These are phyloP conservation scores for Arabidopsis lyrata DNA, from an alignment of 441 rosid genomes.

Conservation along the genomic window DNA sequence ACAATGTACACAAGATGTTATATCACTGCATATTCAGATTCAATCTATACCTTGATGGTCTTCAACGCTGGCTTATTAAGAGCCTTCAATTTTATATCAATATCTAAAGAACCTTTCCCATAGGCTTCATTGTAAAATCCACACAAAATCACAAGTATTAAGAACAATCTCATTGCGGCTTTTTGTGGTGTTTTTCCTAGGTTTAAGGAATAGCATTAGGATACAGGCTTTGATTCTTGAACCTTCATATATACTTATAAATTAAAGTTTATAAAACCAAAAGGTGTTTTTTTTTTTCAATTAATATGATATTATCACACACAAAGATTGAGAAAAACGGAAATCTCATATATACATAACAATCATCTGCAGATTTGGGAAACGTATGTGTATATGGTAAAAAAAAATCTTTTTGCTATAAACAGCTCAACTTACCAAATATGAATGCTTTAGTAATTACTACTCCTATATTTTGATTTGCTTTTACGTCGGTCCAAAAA, in stretches of 20 bases:
- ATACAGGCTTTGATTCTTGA: too few relatives aligned
- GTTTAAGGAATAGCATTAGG: neutral
- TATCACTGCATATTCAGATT: neutral
- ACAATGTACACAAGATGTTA: neutral
- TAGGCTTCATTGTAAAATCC: constrained; percentile 33
- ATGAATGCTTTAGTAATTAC: constrained; percentile 13
- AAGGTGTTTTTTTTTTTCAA: neutral
- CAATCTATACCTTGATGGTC: constrained; percentile 46
- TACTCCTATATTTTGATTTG: neutral
- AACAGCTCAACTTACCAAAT: neutral
- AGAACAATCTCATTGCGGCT: constrained; percentile 27
- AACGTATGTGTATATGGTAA: too few relatives aligned
- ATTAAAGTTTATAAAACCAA: neutral
- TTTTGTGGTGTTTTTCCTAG: neutral
- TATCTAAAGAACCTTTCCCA: constrained; percentile 38
- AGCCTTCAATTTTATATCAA: constrained; percentile 48
- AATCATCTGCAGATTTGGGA: constrained; percentile 4
- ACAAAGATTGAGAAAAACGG: constrained; percentile 6
- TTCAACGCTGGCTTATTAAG: constrained; percentile 60
- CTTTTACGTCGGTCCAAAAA: neutral
- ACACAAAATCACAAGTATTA: constrained; percentile 23
- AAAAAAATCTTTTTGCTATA: too few relatives aligned
- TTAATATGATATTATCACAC: neutral
- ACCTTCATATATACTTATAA: too few relatives aligned
- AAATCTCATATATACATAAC: neutral